Conservation (phyloP, 164 flowering plant genomes). For the Chimonanthus salicifolius region DNA sequence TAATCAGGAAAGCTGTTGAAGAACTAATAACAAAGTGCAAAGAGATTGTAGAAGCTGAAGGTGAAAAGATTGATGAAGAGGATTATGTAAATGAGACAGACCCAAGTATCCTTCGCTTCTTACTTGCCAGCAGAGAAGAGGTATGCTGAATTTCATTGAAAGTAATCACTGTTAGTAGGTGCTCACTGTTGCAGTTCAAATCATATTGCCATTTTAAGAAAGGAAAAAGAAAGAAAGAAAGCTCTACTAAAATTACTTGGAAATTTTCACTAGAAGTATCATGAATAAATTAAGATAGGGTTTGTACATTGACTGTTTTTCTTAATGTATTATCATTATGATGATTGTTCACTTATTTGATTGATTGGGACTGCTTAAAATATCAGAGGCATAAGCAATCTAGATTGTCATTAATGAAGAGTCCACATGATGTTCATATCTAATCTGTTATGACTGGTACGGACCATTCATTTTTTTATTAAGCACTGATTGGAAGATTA, state of each 20-base stretch:
- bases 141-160: constrained; percentile 22
- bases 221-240: too few relatives aligned
- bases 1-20: constrained; percentile 73
- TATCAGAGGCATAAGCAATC: neutral
- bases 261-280: neutral
- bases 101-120: constrained; percentile 90
- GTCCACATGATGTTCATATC: neutral
- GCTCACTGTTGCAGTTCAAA: neutral
- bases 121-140: constrained; percentile 96
- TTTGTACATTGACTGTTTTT: neutral
- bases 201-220: too few relatives aligned
- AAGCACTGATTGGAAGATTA: neutral
- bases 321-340: neutral
- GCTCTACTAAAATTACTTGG: too few relatives aligned
- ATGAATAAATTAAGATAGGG: too few relatives aligned
- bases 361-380: neutral
- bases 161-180: neutral
- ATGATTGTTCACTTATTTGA: too few relatives aligned
- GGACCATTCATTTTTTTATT: neutral
- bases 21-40: constrained; percentile 73
- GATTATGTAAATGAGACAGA: constrained; percentile 88
- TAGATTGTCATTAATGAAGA: neutral
- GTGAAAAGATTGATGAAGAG: constrained; percentile 68
- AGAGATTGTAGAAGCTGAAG: constrained; percentile 77
- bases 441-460: neutral